Conservation (phyloP, 148 eudicot genomes). For the Heliosperma pusillum region DNA sequence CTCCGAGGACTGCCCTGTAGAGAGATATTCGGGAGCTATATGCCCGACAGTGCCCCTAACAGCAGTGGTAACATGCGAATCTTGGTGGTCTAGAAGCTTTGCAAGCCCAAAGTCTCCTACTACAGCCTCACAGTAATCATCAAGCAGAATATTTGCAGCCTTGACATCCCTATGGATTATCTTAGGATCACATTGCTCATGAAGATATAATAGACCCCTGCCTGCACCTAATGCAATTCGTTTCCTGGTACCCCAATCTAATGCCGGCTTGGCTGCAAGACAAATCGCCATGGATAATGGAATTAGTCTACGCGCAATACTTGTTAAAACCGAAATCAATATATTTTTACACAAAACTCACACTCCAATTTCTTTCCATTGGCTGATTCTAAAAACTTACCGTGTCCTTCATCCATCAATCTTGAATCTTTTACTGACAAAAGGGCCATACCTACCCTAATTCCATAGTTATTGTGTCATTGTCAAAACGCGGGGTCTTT, state of each 20-base stretch:
- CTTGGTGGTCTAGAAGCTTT: constrained; percentile 23
- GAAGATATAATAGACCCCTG: constrained; percentile 82
- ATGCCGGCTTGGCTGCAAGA: constrained; percentile 68
- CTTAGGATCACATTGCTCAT: constrained; percentile 98
- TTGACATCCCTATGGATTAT: constrained; percentile 96
- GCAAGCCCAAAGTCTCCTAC: constrained; percentile 31
- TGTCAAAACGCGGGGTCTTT: no score
- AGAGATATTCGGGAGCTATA: constrained; percentile 23
- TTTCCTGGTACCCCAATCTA: constrained; percentile 90
- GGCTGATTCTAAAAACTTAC: no score
- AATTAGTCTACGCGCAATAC: no score
- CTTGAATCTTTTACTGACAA: no score
- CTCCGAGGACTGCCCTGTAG: constrained; percentile 30
- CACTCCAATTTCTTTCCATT: no score
- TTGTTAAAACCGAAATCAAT: not conserved
- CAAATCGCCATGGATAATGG: constrained; percentile 1
- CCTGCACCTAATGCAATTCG: constrained; percentile 88
- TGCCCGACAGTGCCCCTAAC: constrained; percentile 26
- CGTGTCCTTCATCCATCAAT: no score
- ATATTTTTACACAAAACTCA: no score
- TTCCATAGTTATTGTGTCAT: no score
- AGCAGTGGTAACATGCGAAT: constrained; percentile 31
- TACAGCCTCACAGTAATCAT: constrained; percentile 81
- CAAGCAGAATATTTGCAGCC: constrained; percentile 93
- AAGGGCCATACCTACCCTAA: no score